Evolutionary conservation across 2,329 filamentous ascomycete species (phyloP).

Genomic region (Sporothrix variecibatus): DNA sequence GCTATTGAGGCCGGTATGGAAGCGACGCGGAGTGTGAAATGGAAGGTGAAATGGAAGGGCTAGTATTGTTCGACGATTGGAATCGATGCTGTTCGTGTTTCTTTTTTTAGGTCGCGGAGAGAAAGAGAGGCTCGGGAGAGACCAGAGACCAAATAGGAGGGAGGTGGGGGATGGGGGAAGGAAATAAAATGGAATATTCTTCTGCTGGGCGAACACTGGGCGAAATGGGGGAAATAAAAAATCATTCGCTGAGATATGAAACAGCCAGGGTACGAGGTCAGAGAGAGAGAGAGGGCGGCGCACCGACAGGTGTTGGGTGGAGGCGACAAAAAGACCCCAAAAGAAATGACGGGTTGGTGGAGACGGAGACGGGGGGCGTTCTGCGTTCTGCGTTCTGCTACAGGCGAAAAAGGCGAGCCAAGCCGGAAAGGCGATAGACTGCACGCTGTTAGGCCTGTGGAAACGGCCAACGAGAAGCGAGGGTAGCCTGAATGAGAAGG

Average conservation of each 20-base stretch:
- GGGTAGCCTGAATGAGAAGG: neutral
- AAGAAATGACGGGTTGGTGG: constrained; percentile 24
- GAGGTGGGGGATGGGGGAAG: constrained; percentile 25
- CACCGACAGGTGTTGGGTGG: constrained; percentile 14
- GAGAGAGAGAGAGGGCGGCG: neutral
- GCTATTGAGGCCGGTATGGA: neutral
- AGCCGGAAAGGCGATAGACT: neutral
- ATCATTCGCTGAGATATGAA: constrained; percentile 25
- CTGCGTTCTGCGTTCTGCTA: neutral
- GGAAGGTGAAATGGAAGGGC: constrained; percentile 21
- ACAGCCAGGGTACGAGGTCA: constrained; percentile 23
- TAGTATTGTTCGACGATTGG: constrained; percentile 12
- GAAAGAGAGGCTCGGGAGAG: constrained; percentile 11
- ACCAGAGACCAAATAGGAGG: constrained; percentile 17
- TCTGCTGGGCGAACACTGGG: constrained; percentile 17
- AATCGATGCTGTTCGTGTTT: constrained; percentile 27
- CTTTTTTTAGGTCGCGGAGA: constrained; percentile 32
- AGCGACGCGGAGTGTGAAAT: constrained; percentile 12
- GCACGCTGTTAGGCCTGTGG: neutral
- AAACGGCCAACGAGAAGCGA: neutral
- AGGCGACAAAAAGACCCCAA: constrained; percentile 19
- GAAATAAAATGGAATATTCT: constrained; percentile 23
- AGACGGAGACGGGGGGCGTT: neutral
- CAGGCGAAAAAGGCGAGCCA: neutral
- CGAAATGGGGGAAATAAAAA: constrained; percentile 1